Evolutionary conservation across 2,329 filamentous ascomycete species (phyloP).

Genomic region (Botryotinia narcissicola): DNA sequence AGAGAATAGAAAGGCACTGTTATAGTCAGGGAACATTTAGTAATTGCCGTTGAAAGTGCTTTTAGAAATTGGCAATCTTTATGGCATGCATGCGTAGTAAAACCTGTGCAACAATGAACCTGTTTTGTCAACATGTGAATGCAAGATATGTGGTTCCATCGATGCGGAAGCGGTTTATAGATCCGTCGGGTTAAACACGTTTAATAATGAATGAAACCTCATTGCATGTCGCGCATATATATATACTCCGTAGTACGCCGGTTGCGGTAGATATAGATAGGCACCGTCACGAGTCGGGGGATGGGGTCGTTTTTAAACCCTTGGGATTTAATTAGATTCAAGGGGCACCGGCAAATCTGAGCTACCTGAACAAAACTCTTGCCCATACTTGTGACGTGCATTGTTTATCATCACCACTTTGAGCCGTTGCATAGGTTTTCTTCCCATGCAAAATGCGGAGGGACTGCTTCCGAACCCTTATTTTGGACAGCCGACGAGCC

Average conservation of each 20-base stretch:
- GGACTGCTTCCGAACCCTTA: conserved; percentile 1
- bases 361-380: neutral
- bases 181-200: neutral
- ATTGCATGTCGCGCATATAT: conserved; percentile 6
- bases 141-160: neutral
- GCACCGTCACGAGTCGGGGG: neutral
- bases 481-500: neutral
- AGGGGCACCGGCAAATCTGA: neutral
- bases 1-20: neutral
- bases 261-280: neutral
- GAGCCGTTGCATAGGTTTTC: neutral
- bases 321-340: neutral
- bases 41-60: neutral
- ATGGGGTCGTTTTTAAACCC: neutral
- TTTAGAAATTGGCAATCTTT: neutral
- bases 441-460: neutral
- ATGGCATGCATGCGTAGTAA: neutral
- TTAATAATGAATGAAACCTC: neutral
- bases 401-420: neutral
- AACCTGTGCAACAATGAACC: neutral
- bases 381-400: neutral
- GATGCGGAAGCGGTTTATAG: neutral
- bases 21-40: neutral
- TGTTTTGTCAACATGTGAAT: neutral
- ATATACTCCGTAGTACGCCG: neutral